These are phyloP conservation scores for Penicillium sp. DNA, from an alignment of 2,329 filamentous ascomycete species.

Conservation along the genomic window DNA sequence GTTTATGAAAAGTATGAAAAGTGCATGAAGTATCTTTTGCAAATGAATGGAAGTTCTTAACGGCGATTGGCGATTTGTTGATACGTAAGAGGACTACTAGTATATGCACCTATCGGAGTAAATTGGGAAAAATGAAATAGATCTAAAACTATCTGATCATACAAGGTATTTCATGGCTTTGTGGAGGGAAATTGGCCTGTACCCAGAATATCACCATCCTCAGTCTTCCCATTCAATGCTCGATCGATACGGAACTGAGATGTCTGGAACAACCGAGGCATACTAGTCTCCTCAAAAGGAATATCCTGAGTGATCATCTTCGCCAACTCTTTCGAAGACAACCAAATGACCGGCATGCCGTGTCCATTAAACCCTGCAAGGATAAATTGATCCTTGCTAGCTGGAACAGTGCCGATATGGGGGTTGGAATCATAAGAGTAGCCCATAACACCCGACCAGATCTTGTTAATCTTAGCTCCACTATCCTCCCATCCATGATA, in stretches of 20 bases:
- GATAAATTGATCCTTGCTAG: slow-evolving; percentile 56
- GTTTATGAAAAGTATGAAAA: no score
- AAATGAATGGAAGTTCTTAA: no score
- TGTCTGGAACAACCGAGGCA: slow-evolving; percentile 42
- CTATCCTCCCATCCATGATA: slow-evolving; percentile 44
- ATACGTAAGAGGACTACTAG: no score
- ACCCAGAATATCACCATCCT: slow-evolving; percentile 34
- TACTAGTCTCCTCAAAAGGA: slow-evolving; percentile 31
- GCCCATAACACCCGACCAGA: slow-evolving; percentile 56
- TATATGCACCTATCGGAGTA: no score
- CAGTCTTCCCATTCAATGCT: slow-evolving; percentile 24
- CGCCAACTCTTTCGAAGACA: slow-evolving; percentile 62
- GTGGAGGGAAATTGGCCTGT: slow-evolving; percentile 22
- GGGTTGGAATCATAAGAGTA: slow-evolving; percentile 57
- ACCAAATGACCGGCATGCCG: slow-evolving; percentile 68
- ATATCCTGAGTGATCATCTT: slow-evolving; percentile 54
- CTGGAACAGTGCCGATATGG: slow-evolving; percentile 57
- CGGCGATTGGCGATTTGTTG: no score
- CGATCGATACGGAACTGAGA: slow-evolving; percentile 31
- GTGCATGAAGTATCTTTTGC: no score
- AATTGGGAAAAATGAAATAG: no score
- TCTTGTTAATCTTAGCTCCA: slow-evolving; percentile 36
- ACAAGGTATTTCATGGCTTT: no score
- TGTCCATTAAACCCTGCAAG: slow-evolving; percentile 69
- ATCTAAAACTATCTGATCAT: no score